Base-by-base conservation (phyloP, 768 basidiomycete species). In the Fomitopsis serialis region DNA sequence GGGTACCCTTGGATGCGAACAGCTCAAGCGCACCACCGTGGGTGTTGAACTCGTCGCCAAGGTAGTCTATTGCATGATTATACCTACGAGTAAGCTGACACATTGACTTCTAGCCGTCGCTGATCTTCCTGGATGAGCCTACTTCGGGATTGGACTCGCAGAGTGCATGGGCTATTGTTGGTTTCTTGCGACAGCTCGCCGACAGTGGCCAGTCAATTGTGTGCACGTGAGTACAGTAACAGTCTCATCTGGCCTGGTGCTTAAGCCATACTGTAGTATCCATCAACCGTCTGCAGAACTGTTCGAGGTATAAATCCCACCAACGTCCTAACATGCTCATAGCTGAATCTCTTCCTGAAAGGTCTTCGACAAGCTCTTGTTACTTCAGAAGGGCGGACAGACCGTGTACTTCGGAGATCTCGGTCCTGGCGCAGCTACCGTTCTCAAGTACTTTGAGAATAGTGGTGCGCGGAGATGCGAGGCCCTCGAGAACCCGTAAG, bases 51-150 rank as follows among this genome's bases (percentile, higher is more conserved):
- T 95, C 11, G 91, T 90, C 45, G 89, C 91, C 5, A 93, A 92
- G 66, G 64, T 69, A 58, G 5, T 49, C 44, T 8, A 4, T 12
- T 10, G 12, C 32, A 17, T 13, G 6, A 35, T 19, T 48, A 15
- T 27, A 35, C 17, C 8, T 6, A 19, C 19, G 4, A 7, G 10
- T 17, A 22, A 37, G n/a, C 8, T 35, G 46, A 48, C 46, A 15
- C 32, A 29, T n/a, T 32, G 2, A 27, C 46, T 22, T 1, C 2
- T 1, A 84, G 84, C 92, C 81, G 81, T 65, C 72, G 0, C 73
- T 96, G 0, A 76, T 95, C 17, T 94, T 95, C 74, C 70, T 92
- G 34, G 92, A 94, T 63, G 92, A 95, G 66, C 93, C 93, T 0
- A 95, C 92, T 0, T 70, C 89, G 23, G 91, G 92, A 32, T 74